Conservation (phyloP, 805 yeast genomes). For the Metschnikowia picachoensis region DNA sequence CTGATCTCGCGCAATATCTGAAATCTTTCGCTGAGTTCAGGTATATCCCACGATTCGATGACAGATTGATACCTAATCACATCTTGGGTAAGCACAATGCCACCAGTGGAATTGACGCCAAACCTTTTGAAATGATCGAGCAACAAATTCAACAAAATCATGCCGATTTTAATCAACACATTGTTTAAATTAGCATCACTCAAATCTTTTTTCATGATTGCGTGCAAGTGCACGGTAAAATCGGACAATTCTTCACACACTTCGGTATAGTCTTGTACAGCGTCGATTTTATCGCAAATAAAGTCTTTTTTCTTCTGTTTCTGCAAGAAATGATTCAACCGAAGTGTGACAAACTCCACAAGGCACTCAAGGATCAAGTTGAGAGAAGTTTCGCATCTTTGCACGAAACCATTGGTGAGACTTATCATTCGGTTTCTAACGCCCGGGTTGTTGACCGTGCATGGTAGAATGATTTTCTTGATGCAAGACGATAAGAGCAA, state of each 20-base stretch:
- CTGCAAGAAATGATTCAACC: constrained; percentile 44
- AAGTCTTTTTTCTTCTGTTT: constrained; percentile 78
- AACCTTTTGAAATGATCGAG: constrained; percentile 72
- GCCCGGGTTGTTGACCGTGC: constrained; percentile 57
- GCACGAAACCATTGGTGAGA: constrained; percentile 56
- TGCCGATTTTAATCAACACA: constrained; percentile 55
- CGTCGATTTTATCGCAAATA: constrained; percentile 37
- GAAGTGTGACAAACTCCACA: constrained; percentile 47
- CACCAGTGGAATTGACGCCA: constrained; percentile 78
- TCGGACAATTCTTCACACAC: constrained; percentile 63
- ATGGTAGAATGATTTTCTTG: constrained; percentile 71
- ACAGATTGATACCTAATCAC: constrained; percentile 69
- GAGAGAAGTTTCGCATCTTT: constrained; percentile 60
- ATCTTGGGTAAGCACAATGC: constrained; percentile 77
- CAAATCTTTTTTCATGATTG: constrained; percentile 35
- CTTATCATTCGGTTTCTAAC: constrained; percentile 57
- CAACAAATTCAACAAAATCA: constrained; percentile 52
- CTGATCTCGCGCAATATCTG: constrained; percentile 76
- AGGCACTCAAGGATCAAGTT: constrained; percentile 62
- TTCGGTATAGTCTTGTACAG: constrained; percentile 55
- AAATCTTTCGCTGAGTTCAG: constrained; percentile 58
- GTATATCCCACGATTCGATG: constrained; percentile 64
- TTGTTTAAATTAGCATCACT: constrained; percentile 43
- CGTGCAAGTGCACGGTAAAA: constrained; percentile 44
- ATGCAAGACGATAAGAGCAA: constrained; percentile 67